Conservation (phyloP, 2,329 filamentous ascomycete genomes). For the Chaetomiaceae sp. region DNA sequence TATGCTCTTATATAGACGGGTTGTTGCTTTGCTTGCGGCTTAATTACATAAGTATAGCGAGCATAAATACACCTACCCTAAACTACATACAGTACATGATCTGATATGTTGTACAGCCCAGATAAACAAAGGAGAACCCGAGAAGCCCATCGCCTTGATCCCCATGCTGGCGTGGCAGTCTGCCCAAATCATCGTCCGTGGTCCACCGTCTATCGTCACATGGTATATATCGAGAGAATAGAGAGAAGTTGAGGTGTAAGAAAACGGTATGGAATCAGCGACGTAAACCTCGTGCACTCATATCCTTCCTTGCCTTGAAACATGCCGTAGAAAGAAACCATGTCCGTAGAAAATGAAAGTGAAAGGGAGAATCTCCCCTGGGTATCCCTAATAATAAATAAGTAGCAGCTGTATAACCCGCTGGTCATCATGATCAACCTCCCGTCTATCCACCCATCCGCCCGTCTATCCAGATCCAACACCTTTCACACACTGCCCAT, state of each 20-base stretch:
- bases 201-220: neutral
- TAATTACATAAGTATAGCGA: too few relatives aligned
- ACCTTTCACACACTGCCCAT: too few relatives aligned
- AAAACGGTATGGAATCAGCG: neutral
- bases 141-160: too few relatives aligned
- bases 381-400: conserved; percentile 9
- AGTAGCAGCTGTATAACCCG: neutral
- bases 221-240: neutral
- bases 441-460: neutral
- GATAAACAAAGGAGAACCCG: too few relatives aligned
- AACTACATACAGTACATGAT: too few relatives aligned
- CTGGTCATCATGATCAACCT: neutral
- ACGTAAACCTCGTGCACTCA: conserved; percentile 3
- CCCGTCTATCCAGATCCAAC: neutral
- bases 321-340: neutral
- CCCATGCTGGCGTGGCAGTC: too few relatives aligned
- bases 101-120: too few relatives aligned
- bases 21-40: too few relatives aligned
- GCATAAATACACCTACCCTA: too few relatives aligned
- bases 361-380: neutral
- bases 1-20: too few relatives aligned
- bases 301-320: neutral
- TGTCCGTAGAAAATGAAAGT: neutral
- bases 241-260: too few relatives aligned
- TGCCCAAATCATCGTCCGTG: too few relatives aligned